phyloP scores from a whole-genome alignment of 2,329 filamentous ascomycete genomes.

The Helicocarpus griseus region DNA sequence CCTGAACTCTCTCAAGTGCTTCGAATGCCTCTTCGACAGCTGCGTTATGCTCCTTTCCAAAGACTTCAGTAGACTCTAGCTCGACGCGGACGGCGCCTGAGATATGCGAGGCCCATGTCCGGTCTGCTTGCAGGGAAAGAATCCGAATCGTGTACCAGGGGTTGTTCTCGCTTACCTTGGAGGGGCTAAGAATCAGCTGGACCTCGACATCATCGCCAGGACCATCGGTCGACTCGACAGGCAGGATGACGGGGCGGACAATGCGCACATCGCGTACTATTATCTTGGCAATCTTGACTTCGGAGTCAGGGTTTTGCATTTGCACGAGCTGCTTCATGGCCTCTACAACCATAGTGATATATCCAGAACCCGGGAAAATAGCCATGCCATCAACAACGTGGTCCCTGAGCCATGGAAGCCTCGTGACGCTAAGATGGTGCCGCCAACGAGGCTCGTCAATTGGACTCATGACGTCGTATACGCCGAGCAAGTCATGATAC shows the following conservation, averaged over 20 bases:
- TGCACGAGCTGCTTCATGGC: slow-evolving; percentile 3
- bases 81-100: background rate
- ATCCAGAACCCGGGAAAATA: slow-evolving; percentile 13
- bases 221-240: background rate
- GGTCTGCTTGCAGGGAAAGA: background rate
- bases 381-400: slow-evolving; percentile 7
- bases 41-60: background rate
- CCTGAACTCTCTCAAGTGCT: background rate
- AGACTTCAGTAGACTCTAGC: background rate
- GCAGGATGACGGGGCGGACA: background rate
- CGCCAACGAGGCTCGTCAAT: background rate
- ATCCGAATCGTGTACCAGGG: background rate
- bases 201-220: slow-evolving; percentile 1
- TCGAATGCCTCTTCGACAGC: background rate
- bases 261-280: background rate
- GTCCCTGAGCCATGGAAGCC: background rate
- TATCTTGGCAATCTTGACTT: background rate
- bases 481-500: slow-evolving; percentile 7
- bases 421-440: background rate
- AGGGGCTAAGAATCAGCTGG: background rate
- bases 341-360: slow-evolving; percentile 14
- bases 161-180: background rate
- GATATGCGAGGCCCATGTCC: background rate
- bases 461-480: background rate
- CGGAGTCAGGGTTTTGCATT: no score